A percentile compares a stretch with the other conserved stretches of the same genome.
phyloP scores from a whole-genome alignment of 257 asterid genomes.

The Solanum dulcamara region DNA sequence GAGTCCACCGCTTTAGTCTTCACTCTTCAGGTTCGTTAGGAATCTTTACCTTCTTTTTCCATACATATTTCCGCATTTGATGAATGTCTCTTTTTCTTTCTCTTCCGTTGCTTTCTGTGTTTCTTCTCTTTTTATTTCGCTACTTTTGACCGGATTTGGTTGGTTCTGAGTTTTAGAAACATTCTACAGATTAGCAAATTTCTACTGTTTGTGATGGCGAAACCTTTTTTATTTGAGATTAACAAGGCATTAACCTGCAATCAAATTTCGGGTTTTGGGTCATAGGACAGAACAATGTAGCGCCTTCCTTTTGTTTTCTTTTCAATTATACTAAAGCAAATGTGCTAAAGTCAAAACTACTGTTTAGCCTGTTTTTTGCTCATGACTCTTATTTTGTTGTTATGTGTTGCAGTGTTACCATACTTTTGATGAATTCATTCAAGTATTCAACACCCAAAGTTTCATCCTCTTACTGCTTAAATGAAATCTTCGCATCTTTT shows the following conservation, averaged over 20 bases:
- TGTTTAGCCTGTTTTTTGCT: background rate
- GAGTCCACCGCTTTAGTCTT: too few species aligned
- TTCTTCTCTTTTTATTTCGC: background rate
- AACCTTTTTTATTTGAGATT: background rate
- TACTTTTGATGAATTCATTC: too few species aligned
- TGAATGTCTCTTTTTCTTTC: background rate
- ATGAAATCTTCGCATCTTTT: too few species aligned
- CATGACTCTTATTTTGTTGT: background rate
- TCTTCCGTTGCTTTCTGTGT: background rate
- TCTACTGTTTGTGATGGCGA: background rate
- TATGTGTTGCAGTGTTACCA: too few species aligned
- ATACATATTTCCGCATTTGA: background rate
- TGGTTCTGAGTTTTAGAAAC: background rate
- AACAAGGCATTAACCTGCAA: background rate
- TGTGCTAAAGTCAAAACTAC: background rate
- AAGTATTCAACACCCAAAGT: too few species aligned
- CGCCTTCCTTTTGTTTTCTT: background rate
- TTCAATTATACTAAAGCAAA: background rate
- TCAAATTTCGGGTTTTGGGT: background rate
- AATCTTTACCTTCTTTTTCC: background rate
- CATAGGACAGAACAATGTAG: background rate
- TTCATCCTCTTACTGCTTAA: too few species aligned
- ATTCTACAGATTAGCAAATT: background rate
- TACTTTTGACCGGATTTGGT: background rate
- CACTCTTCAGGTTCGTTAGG: conserved; percentile 4